Evolutionary conservation across 177 flowering plant species (phyloP).

Genomic region (Tripterygium wilfordii): DNA sequence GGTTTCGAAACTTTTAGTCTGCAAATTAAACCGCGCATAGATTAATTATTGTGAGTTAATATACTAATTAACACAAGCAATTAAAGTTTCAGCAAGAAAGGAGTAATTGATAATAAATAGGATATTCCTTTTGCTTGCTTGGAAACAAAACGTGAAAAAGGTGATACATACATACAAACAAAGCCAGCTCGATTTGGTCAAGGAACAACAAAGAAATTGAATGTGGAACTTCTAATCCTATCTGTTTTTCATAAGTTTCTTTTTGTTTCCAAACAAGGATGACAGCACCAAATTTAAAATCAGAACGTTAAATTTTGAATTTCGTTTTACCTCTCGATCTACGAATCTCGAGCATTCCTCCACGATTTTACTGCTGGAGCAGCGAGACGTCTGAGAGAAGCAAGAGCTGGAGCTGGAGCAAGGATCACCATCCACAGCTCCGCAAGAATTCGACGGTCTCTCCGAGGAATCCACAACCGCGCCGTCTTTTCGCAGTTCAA

Average conservation of each 20-base stretch:
- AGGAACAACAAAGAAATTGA: too few relatives aligned
- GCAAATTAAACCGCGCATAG: conserved; percentile 6
- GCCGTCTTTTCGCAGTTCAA: too few relatives aligned
- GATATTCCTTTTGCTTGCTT: too few relatives aligned
- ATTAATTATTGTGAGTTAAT: neutral
- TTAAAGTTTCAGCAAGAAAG: too few relatives aligned
- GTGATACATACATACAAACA: too few relatives aligned
- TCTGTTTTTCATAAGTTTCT: neutral
- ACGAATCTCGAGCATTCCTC: conserved; percentile 20
- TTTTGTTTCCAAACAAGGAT: neutral
- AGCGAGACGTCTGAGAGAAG: conserved; percentile 17
- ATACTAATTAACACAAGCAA: too few relatives aligned
- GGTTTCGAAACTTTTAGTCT: conserved; percentile 36
- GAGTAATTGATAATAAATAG: too few relatives aligned
- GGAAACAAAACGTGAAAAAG: too few relatives aligned
- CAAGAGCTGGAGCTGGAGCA: conserved; percentile 14
- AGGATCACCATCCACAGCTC: neutral
- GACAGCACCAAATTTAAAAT: neutral
- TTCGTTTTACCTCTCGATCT: conserved; percentile 62
- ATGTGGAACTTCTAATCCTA: too few relatives aligned
- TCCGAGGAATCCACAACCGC: too few relatives aligned
- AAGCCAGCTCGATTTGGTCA: too few relatives aligned
- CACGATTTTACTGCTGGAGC: conserved; percentile 31
- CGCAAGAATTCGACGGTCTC: neutral
- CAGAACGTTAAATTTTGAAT: conserved; percentile 7